Conservation (phyloP, 768 basidiomycete genomes). For the Lenzites betulinus region DNA sequence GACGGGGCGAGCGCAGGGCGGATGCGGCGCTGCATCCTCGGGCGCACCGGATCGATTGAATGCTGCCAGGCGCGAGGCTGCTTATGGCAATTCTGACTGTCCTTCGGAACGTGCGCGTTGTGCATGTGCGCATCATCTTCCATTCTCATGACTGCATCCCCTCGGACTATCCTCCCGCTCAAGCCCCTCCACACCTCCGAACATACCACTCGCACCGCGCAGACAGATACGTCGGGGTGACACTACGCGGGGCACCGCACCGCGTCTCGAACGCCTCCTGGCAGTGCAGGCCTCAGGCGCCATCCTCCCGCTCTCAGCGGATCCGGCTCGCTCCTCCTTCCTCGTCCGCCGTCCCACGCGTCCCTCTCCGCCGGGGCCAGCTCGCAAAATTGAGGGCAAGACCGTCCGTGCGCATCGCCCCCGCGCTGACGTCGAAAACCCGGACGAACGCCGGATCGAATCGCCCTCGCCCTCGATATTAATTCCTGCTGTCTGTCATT, state of each 20-base stretch:
- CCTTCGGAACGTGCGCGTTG: constrained; percentile 18
- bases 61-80: constrained; percentile 11
- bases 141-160: constrained; percentile 24
- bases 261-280: neutral
- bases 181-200: too few species aligned
- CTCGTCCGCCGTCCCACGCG: constrained; percentile 6
- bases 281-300: constrained; percentile 15
- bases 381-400: too few species aligned
- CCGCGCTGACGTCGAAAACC: too few species aligned
- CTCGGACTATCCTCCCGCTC: constrained; percentile 10
- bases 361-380: constrained; percentile 14
- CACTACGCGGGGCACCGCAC: neutral
- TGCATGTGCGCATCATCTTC: constrained; percentile 27
- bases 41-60: constrained; percentile 23
- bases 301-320: constrained; percentile 16
- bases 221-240: too few species aligned
- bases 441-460: too few species aligned
- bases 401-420: too few species aligned
- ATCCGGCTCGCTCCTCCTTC: neutral
- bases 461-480: too few species aligned
- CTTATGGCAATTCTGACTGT: constrained; percentile 15
- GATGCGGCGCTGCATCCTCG: constrained; percentile 16
- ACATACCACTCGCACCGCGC: too few species aligned
- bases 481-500: too few species aligned
- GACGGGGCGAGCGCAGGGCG: neutral